Conservation (phyloP, 805 yeast species). For the Yamadazyma tumulicola region DNA sequence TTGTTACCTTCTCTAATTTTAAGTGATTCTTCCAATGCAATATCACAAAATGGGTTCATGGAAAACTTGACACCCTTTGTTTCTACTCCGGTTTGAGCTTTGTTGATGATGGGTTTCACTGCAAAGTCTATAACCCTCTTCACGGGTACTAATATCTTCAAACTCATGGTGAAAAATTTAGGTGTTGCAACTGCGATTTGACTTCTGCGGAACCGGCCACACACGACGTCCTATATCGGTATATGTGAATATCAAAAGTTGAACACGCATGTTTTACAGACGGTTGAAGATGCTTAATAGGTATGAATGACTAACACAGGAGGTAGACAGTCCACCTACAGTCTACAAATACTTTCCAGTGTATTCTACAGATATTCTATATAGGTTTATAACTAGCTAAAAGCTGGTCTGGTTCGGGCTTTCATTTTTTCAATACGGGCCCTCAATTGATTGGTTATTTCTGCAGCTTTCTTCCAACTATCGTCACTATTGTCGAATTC, state of each 20-base stretch:
- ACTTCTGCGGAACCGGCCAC: too few species aligned
- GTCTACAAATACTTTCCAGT: too few species aligned
- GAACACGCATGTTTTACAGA: too few species aligned
- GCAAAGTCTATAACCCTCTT: slow-evolving; percentile 95
- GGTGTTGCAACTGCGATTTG: too few species aligned
- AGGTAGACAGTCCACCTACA: too few species aligned
- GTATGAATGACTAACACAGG: too few species aligned
- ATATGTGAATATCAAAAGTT: too few species aligned
- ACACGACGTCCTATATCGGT: too few species aligned
- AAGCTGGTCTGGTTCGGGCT: slow-evolving; percentile 49
- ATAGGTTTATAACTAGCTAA: too few species aligned
- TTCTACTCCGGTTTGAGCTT: slow-evolving; percentile 79
- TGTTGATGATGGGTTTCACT: slow-evolving; percentile 86
- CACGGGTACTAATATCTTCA: slow-evolving; percentile 84
- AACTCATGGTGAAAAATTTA: too few species aligned
- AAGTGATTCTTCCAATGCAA: slow-evolving; percentile 94
- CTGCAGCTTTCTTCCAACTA: slow-evolving; percentile 87
- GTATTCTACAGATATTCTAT: too few species aligned
- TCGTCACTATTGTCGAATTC: slow-evolving; percentile 45
- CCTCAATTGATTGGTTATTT: slow-evolving; percentile 79
- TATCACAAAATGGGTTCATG: slow-evolving; percentile 96
- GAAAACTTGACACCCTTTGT: slow-evolving; percentile 87
- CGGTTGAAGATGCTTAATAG: too few species aligned
- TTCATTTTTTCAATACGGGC: slow-evolving; percentile 90
- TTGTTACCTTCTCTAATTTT: slow-evolving; percentile 67